Evolutionary conservation across 2,329 filamentous ascomycete species (phyloP).

Genomic region (Mollisia scopiformis): DNA sequence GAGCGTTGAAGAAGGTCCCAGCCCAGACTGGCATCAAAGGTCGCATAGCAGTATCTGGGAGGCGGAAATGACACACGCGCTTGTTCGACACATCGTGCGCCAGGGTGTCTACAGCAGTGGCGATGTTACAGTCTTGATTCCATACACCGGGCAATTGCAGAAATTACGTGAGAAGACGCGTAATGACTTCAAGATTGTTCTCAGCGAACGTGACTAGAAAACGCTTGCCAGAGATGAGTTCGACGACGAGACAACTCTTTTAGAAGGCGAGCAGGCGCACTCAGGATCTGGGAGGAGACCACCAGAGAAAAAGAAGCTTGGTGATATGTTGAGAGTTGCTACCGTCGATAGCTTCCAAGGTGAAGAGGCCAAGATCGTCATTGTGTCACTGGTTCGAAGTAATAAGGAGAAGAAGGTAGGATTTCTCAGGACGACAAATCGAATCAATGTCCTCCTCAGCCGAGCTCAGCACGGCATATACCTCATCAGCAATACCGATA

Average conservation of each 20-base stretch:
- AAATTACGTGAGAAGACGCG: slow-evolving; percentile 27
- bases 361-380: slow-evolving; percentile 70
- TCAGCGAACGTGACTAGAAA: slow-evolving; percentile 38
- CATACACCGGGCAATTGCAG: slow-evolving; percentile 61
- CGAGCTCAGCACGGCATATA: slow-evolving; percentile 73
- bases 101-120: slow-evolving; percentile 62
- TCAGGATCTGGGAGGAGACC: not conserved
- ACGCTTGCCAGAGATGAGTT: slow-evolving; percentile 24
- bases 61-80: slow-evolving; percentile 61
- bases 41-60: slow-evolving; percentile 56
- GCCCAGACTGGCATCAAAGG: slow-evolving; percentile 15
- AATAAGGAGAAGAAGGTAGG: slow-evolving; percentile 62
- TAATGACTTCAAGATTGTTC: slow-evolving; percentile 35
- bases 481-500: slow-evolving; percentile 68
- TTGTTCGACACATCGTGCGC: slow-evolving; percentile 66
- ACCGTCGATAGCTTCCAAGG: slow-evolving; percentile 76
- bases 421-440: slow-evolving; percentile 67
- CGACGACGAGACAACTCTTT: not conserved
- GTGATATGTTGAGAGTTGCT: slow-evolving; percentile 43
- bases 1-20: slow-evolving; percentile 23
- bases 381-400: slow-evolving; percentile 73
- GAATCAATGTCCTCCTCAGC: slow-evolving; percentile 70
- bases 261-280: slow-evolving; percentile 6
- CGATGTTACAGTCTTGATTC: slow-evolving; percentile 74
- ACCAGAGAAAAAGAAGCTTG: slow-evolving; percentile 28